A percentile compares a stretch with the other conserved stretches of the same genome.
These are phyloP conservation scores for Pythium periplocum DNA, from an alignment of 352 stramenopile species.

Conservation along the genomic window DNA sequence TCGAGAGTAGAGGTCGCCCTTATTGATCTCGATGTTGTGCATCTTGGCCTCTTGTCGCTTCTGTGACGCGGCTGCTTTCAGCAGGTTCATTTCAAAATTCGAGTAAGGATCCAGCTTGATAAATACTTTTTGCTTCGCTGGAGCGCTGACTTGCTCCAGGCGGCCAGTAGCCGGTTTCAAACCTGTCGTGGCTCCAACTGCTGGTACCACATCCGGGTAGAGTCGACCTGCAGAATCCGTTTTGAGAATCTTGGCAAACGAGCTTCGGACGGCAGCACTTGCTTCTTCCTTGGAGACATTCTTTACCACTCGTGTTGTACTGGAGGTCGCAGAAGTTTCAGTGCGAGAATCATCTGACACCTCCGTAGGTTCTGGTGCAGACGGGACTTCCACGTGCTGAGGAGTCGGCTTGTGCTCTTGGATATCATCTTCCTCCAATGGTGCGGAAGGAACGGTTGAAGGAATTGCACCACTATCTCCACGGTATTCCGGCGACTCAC, in stretches of 20 bases:
- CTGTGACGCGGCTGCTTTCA: constrained; percentile 67
- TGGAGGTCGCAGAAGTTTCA: no score
- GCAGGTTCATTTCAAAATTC: constrained; percentile 81
- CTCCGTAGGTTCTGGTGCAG: constrained; percentile 1
- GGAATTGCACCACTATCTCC: neutral
- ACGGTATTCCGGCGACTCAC: constrained; percentile 16
- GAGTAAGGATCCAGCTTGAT: constrained; percentile 79
- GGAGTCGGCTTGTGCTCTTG: constrained; percentile 1
- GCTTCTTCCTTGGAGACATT: neutral
- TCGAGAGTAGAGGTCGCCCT: constrained; percentile 67
- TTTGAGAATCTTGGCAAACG: constrained; percentile 32
- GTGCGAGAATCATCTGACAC: no score
- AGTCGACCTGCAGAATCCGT: constrained; percentile 1
- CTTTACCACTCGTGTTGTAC: neutral
- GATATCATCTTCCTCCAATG: constrained; percentile 18
- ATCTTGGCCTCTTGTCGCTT: constrained; percentile 83
- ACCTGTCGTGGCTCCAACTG: constrained; percentile 2
- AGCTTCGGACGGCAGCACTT: constrained; percentile 22
- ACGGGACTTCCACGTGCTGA: neutral
- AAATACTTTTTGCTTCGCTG: constrained; percentile 42
- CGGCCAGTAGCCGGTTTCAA: no score
- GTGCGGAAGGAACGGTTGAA: constrained; percentile 14
- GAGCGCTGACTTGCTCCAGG: neutral
- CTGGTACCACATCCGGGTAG: constrained; percentile 24
- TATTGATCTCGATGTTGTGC: constrained; percentile 78